phyloP scores from a whole-genome alignment of 2,329 filamentous ascomycete species.

The Drechslerella stenobrocha region DNA sequence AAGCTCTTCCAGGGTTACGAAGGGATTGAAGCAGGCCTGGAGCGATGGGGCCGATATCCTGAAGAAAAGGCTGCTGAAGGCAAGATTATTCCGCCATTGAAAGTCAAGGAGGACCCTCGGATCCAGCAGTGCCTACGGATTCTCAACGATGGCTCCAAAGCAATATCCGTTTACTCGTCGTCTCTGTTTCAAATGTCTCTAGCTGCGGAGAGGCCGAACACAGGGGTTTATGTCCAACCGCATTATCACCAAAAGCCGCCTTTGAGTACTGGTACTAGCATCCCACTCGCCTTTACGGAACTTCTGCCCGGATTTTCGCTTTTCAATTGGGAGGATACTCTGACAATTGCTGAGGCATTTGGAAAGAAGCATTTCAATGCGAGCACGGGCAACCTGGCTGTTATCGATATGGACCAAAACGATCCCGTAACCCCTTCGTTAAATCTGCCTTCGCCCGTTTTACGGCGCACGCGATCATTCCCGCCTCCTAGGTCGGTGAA shows the following conservation, averaged over 20 bases:
- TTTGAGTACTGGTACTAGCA: conserved; percentile 52
- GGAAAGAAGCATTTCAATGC: conserved; percentile 51
- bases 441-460: conserved; percentile 33
- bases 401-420: conserved; percentile 37
- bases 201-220: conserved; percentile 51
- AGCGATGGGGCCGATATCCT: conserved; percentile 50
- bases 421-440: conserved; percentile 23
- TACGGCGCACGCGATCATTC: conserved; percentile 52
- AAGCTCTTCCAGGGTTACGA: conserved; percentile 51
- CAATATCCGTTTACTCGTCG: conserved; percentile 51
- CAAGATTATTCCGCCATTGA: conserved; percentile 21
- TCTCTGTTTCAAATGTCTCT: conserved; percentile 52
- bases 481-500: conserved; percentile 52
- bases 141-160: conserved; percentile 49
- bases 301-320: conserved; percentile 52
- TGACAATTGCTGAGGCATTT: conserved; percentile 52
- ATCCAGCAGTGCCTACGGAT: conserved; percentile 48
- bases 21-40: conserved; percentile 50
- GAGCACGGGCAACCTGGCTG: conserved; percentile 39
- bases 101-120: conserved; percentile 48
- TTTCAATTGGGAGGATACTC: conserved; percentile 53
- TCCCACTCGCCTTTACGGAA: conserved; percentile 53
- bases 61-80: conserved; percentile 37
- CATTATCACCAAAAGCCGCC: conserved; percentile 53
- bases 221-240: conserved; percentile 52